Conservation (phyloP, 257 asterid species). For the Penstemon eatonii region DNA sequence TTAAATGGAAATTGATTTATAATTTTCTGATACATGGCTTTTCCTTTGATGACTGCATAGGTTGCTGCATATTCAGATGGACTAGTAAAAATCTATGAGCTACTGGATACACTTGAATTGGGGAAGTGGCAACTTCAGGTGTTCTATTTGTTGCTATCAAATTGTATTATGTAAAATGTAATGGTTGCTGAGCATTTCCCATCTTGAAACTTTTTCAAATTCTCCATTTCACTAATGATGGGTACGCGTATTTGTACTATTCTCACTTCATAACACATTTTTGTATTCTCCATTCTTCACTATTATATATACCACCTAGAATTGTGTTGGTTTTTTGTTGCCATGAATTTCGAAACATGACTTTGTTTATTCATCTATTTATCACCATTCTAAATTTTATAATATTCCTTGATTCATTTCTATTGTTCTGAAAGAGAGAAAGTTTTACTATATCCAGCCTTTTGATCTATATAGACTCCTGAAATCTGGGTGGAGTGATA, state of each 20-base stretch:
- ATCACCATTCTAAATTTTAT: neutral
- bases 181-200: neutral
- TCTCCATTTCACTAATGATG: neutral
- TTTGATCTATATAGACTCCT: slow-evolving; percentile 9
- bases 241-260: neutral
- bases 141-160: slow-evolving; percentile 26
- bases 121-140: slow-evolving; percentile 99
- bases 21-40: neutral
- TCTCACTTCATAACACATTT: neutral
- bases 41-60: slow-evolving; percentile 39
- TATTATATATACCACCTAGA: too few species aligned
- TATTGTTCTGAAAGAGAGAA: slow-evolving; percentile 9
- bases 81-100: slow-evolving; percentile 72
- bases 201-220: neutral
- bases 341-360: too few species aligned
- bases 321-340: too few species aligned
- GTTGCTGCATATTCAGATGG: slow-evolving; percentile 91
- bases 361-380: neutral
- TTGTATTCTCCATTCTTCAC: neutral
- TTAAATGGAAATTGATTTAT: slow-evolving; percentile 1
- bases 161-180: slow-evolving; percentile 5
- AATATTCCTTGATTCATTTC: slow-evolving; percentile 3
- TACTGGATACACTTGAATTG: slow-evolving; percentile 75
- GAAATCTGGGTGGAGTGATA: neutral
- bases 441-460: neutral